A percentile compares a stretch with the other conserved stretches of the same genome.
Conservation (phyloP, 179 eudicot genomes). For the Beta macrorhiza region DNA sequence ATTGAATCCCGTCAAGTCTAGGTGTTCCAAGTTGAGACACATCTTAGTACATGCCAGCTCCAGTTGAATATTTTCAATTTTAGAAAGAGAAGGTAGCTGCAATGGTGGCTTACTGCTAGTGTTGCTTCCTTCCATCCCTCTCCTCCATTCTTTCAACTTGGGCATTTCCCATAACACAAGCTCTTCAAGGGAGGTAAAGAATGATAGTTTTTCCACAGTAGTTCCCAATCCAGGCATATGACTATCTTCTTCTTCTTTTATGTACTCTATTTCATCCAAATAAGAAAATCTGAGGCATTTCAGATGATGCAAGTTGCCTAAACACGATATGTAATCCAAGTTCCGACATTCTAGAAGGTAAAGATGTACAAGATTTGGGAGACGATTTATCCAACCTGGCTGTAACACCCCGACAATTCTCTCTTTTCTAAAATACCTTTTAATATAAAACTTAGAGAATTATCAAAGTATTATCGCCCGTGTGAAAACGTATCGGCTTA, state of each 20-base stretch:
- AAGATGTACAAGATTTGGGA: not conserved
- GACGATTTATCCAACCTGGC: not conserved
- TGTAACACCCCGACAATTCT: no score
- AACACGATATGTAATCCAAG: not conserved
- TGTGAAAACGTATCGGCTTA: no score
- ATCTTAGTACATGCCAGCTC: not conserved
- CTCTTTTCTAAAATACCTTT: no score
- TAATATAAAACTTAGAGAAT: no score
- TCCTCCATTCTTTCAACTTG: slow-evolving; percentile 20
- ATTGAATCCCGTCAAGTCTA: not conserved
- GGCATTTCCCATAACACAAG: not conserved
- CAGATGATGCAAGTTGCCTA: slow-evolving; percentile 7
- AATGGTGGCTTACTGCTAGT: not conserved
- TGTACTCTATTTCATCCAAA: slow-evolving; percentile 18
- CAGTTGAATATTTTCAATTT: not conserved
- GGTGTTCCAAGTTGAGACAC: not conserved
- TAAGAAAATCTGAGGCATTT: not conserved
- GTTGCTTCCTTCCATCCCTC: no score
- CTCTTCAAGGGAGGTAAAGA: slow-evolving; percentile 24
- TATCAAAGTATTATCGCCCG: no score
- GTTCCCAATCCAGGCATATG: no score
- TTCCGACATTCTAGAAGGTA: not conserved
- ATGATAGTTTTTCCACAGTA: not conserved
- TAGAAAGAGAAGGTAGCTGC: not conserved
- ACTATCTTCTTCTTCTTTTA: not conserved